These are phyloP conservation scores for Polytrichum commune DNA, from an alignment of 225 moss, liverwort and hornwort genomes.

Conservation along the genomic window DNA sequence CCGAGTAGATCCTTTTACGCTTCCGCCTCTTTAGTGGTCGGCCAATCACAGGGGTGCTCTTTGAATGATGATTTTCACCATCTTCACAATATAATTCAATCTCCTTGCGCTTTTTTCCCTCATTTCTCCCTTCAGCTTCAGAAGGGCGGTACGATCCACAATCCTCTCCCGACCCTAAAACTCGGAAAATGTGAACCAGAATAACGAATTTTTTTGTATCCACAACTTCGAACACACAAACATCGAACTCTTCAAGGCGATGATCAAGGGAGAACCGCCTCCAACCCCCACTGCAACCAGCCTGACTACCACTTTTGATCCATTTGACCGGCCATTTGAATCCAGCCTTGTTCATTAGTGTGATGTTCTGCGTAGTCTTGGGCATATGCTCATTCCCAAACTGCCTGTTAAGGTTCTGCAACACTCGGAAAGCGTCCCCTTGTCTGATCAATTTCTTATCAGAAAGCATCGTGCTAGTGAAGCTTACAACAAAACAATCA, in stretches of 20 bases:
- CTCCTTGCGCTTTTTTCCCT: constrained; percentile 6
- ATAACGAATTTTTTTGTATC: constrained; percentile 29
- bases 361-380: constrained; percentile 36
- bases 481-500: background rate
- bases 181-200: constrained; percentile 53
- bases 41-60: constrained; percentile 1
- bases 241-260: constrained; percentile 52
- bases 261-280: constrained; percentile 56
- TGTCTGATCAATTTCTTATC: background rate
- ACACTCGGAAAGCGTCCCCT: background rate
- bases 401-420: constrained; percentile 33
- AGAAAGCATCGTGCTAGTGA: background rate
- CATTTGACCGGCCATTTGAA: constrained; percentile 50
- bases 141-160: constrained; percentile 23
- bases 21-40: constrained; percentile 17
- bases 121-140: constrained; percentile 20
- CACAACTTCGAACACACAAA: constrained; percentile 42
- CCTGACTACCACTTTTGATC: constrained; percentile 19
- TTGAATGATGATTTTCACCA: background rate
- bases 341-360: constrained; percentile 37
- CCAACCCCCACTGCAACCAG: constrained; percentile 56
- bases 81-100: background rate
- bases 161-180: constrained; percentile 31
- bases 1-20: background rate
- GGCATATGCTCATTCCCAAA: constrained; percentile 48